phyloP scores from a whole-genome alignment of 2,329 filamentous ascomycete genomes.

The Aspergillus tubingensis region DNA sequence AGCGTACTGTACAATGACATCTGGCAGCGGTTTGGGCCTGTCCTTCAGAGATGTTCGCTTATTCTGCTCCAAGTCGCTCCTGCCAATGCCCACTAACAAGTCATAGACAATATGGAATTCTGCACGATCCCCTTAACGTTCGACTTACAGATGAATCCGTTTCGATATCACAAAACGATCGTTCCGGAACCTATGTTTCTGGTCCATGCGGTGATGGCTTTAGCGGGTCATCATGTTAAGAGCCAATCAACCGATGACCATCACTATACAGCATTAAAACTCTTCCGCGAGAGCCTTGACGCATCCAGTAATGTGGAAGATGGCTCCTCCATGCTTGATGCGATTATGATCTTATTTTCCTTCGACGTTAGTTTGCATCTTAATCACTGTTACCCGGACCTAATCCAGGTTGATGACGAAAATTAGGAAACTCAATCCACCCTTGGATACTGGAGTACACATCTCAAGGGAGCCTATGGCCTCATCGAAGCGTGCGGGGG shows the following conservation, averaged over 20 bases:
- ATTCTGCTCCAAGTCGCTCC: not conserved
- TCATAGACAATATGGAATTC: conserved; percentile 6
- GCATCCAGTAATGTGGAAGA: not conserved
- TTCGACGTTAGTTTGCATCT: conserved; percentile 2
- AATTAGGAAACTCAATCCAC: conserved; percentile 6
- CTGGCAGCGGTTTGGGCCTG: not conserved
- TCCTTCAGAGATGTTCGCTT: conserved; percentile 5
- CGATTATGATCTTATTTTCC: conserved; percentile 2
- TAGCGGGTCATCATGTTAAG: conserved; percentile 6
- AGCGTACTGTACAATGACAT: not conserved
- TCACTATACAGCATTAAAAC: conserved; percentile 3
- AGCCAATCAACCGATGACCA: conserved; percentile 1
- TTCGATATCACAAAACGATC: not conserved
- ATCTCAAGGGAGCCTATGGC: conserved; percentile 3
- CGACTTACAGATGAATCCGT: conserved; percentile 1
- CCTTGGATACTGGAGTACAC: not conserved
- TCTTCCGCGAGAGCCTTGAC: not conserved
- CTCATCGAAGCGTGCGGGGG: conserved; percentile 8
- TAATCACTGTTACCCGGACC: no score
- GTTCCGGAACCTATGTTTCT: conserved; percentile 3
- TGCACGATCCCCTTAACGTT: conserved; percentile 6
- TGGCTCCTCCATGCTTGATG: not conserved
- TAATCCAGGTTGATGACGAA: not conserved
- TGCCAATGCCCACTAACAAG: not conserved
- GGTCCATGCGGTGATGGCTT: conserved; percentile 7